Conservation (phyloP, 2,329 filamentous ascomycete genomes). For the Diaporthe ampelina region DNA sequence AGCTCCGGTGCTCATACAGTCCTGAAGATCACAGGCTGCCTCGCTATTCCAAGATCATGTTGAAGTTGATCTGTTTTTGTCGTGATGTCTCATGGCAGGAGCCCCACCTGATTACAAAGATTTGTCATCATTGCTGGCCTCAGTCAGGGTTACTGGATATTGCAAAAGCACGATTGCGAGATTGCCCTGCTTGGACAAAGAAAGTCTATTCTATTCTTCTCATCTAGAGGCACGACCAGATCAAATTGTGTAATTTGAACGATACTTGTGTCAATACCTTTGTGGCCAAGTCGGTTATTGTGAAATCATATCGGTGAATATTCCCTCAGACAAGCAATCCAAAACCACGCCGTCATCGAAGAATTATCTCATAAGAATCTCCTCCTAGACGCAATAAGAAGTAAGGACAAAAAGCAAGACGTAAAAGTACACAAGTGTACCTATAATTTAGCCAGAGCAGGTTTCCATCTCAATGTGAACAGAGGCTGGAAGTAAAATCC, state of each 20-base stretch:
- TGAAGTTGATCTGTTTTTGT: background rate
- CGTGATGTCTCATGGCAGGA: background rate
- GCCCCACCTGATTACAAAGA: conserved; percentile 19
- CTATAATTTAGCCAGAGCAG: background rate
- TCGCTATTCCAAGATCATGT: background rate
- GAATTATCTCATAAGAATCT: too few species aligned
- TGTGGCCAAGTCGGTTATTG: background rate
- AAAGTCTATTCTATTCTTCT: too few species aligned
- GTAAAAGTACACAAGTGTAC: background rate
- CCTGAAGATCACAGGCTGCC: background rate
- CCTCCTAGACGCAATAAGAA: too few species aligned
- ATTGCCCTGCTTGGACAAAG: background rate
- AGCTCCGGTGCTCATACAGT: background rate
- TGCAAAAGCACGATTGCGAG: background rate
- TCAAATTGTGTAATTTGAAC: too few species aligned
- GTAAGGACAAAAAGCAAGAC: background rate
- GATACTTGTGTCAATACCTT: background rate
- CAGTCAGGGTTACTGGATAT: background rate
- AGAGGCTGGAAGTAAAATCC: background rate
- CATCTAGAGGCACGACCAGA: too few species aligned
- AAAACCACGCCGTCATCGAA: background rate
- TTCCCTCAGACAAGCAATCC: background rate
- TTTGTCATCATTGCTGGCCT: conserved; percentile 4
- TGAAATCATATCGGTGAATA: background rate
- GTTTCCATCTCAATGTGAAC: background rate